These are phyloP conservation scores for Russula griseocarnosa DNA, from an alignment of 768 basidiomycete species.

Conservation along the genomic window DNA sequence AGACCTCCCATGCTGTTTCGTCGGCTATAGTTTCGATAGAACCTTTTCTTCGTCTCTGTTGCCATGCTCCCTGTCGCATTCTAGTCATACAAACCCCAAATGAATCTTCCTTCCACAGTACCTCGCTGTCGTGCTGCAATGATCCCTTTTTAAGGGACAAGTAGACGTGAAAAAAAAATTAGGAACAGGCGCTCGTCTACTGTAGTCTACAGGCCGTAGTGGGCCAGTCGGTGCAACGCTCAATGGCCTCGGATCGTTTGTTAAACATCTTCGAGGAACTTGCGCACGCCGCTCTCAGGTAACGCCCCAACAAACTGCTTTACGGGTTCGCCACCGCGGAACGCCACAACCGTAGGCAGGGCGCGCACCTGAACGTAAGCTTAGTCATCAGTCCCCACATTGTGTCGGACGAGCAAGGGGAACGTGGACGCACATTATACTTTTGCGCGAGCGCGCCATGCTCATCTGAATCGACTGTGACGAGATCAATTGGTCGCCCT, in stretches of 20 bases:
- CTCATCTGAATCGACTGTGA: constrained; percentile 64
- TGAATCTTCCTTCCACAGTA: background rate
- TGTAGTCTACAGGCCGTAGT: background rate
- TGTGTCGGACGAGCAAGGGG: background rate
- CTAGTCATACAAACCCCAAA: constrained; percentile 3
- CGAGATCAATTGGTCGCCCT: constrained; percentile 60
- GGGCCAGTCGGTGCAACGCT: background rate
- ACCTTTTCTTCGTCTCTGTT: constrained; percentile 11
- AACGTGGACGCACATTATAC: constrained; percentile 42
- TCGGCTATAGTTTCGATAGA: background rate
- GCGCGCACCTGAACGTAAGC: constrained; percentile 50
- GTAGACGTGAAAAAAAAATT: background rate
- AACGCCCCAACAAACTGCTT: constrained; percentile 52
- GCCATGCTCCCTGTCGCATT: constrained; percentile 1
- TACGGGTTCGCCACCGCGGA: constrained; percentile 58
- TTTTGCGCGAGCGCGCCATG: constrained; percentile 48
- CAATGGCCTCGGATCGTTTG: background rate
- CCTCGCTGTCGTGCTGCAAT: background rate
- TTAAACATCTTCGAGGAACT: constrained; percentile 31
- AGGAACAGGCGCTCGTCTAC: background rate
- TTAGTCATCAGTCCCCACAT: background rate
- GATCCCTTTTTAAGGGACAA: constrained; percentile 2
- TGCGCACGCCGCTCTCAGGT: constrained; percentile 32
- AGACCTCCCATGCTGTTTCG: too few relatives aligned
- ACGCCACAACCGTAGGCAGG: constrained; percentile 78